Base-by-base conservation (phyloP, 2,329 filamentous ascomycete genomes). In the Aspergillaceae sp. region DNA sequence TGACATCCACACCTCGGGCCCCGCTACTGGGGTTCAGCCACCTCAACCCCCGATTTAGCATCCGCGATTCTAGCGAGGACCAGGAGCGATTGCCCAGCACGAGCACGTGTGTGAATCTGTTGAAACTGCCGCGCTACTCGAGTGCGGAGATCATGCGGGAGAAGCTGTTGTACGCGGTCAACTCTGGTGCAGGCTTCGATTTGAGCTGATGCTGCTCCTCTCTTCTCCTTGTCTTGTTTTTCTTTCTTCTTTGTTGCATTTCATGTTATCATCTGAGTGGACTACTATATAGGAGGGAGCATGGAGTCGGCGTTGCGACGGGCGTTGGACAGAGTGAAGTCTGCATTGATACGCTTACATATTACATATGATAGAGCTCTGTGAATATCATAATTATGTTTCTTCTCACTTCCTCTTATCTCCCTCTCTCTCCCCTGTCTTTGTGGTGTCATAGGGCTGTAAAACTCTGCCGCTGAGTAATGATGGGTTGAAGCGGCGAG, bases 61-160 rank as follows among this genome's bases (percentile, higher is more conserved):
- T 98, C 51, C 74, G 92, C 4, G 92, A 98, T 66, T 83, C 82
- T 1, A 86, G 87, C 4, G 71, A 71, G 28, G 87, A 94, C 59
- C 78, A 91, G 66, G 77, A 80, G 41, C 75, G 92, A 48, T 70
- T 96, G 52, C 92, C 92, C 2, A 97, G 88, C 62, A 89, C 92
- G 11, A 96, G 90, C 63, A 98, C 92, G 0, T 98, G 92, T 58
- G 88, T 97, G 29, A 98, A 98, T 63, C 64, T 98, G 56, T 70
- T 98, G 41, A 98, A 98, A 73, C 69, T 98, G 54, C 92, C 92
- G 5, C 80, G 83, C 53, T 98, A 97, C 66, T 77, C 67, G 41
- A 80, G 74, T 32, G 79, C 82, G 51, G 67, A 72, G 48, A 76
- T 74, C 29, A 64, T 98, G 58, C 83, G 79, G 61, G 78, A 83